A percentile compares a stretch with the other conserved stretches of the same genome.
Evolutionary conservation across 257 asterid species (phyloP).

Genomic region (Sherardia arvensis): DNA sequence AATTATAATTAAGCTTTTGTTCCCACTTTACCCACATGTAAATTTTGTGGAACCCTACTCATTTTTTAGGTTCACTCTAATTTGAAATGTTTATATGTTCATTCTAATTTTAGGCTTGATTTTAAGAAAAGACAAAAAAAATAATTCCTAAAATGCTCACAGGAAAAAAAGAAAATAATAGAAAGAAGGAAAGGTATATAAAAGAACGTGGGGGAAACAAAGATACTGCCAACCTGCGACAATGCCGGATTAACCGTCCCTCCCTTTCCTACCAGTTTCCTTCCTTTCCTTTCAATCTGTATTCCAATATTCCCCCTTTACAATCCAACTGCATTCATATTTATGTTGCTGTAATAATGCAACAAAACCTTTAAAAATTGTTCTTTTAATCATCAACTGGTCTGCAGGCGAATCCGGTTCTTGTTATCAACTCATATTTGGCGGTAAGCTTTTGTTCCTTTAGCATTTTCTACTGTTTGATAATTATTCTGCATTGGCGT

Average conservation of each 20-base stretch:
- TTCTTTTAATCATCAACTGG: neutral
- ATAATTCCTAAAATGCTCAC: neutral
- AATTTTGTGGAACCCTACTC: no score
- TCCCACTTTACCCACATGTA: neutral
- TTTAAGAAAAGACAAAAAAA: neutral
- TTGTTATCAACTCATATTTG: constrained; percentile 19
- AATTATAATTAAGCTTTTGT: neutral
- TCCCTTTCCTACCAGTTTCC: constrained; percentile 14
- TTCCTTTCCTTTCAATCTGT: constrained; percentile 8
- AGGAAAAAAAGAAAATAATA: neutral
- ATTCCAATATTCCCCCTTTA: neutral
- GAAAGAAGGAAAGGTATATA: neutral
- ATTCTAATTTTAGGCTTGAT: neutral
- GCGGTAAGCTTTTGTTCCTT: constrained; percentile 44
- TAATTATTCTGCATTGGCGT: constrained; percentile 1
- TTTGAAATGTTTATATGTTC: no score
- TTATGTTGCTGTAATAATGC: neutral
- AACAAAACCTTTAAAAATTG: neutral
- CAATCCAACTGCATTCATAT: neutral
- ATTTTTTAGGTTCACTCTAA: neutral
- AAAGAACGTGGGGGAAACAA: neutral
- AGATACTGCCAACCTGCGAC: constrained; percentile 24
- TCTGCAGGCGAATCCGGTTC: constrained; percentile 19
- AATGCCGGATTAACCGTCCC: constrained; percentile 35
- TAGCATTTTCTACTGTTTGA: constrained; percentile 2